Conservation (phyloP, 2,329 filamentous ascomycete species). For the Diaporthe vaccinii region DNA sequence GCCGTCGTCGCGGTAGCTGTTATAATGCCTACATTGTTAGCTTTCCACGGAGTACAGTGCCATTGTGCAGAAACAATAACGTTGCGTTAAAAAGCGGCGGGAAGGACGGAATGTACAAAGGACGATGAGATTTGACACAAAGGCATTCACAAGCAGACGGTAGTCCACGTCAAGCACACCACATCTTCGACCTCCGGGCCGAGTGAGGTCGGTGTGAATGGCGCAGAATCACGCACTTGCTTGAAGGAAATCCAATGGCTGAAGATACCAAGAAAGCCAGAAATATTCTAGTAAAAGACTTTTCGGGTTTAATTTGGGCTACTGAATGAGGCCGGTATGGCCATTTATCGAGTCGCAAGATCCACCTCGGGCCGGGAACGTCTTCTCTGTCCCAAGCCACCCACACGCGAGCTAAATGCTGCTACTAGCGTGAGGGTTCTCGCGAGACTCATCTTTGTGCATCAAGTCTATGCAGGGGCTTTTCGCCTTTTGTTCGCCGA, state of each 20-base stretch:
- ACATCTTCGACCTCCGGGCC: background rate
- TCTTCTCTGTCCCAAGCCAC: background rate
- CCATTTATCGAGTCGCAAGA: background rate
- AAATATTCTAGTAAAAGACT: background rate
- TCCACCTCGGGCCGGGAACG: background rate
- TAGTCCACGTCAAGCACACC: background rate
- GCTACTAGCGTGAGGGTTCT: background rate
- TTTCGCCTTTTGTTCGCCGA: slow-evolving; percentile 1
- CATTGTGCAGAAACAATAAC: background rate
- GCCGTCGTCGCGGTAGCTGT: background rate
- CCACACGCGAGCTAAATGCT: background rate
- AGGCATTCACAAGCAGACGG: background rate
- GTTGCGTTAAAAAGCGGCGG: background rate
- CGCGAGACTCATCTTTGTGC: background rate
- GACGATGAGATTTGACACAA: no score
- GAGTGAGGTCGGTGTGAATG: background rate
- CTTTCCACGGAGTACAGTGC: background rate
- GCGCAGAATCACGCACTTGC: no score
- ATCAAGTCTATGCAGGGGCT: slow-evolving; percentile 15
- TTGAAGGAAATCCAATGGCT: no score
- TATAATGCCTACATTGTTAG: background rate
- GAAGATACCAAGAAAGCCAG: background rate
- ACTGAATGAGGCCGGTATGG: background rate
- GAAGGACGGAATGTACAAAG: no score
- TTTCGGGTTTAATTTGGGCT: background rate